Conservation (phyloP, 495 filamentous ascomycete species). For the Hypomontagnella submonticulosa region DNA sequence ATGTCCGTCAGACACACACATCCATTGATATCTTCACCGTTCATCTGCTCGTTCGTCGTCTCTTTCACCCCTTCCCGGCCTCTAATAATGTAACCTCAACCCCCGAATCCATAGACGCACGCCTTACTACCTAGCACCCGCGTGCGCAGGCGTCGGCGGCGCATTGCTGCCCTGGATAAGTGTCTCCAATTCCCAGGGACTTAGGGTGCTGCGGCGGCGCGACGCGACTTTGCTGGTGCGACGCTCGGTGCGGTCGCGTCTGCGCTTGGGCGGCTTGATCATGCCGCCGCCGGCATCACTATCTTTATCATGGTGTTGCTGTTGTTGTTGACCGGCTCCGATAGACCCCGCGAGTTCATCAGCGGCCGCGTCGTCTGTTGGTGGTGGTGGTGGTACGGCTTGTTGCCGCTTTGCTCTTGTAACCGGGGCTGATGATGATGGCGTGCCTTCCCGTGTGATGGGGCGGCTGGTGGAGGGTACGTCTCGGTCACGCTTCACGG, state of each 20-base stretch:
- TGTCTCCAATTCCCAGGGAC: conserved; percentile 75
- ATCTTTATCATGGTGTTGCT: background rate
- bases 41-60: too few relatives aligned
- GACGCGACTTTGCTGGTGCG: conserved; percentile 59
- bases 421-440: background rate
- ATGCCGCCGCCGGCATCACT: conserved; percentile 1
- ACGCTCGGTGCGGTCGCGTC: conserved; percentile 56
- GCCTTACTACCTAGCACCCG: too few relatives aligned
- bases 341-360: conserved; percentile 42
- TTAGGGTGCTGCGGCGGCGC: conserved; percentile 75
- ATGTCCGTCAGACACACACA: too few relatives aligned
- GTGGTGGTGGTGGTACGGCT: conserved; percentile 1
- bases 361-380: conserved; percentile 26
- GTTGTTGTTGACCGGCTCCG: background rate
- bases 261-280: conserved; percentile 50
- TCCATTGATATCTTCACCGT: too few relatives aligned
- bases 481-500: conserved; percentile 38
- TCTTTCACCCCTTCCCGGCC: too few relatives aligned
- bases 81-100: too few relatives aligned
- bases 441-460: background rate
- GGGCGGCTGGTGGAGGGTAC: background rate
- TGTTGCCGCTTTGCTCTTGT: background rate
- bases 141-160: too few relatives aligned
- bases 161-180: conserved; percentile 58
- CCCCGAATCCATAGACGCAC: too few relatives aligned